Evolutionary conservation across 495 filamentous ascomycete genomes (phyloP), one percentile per base, ranked within the genome.

Genomic region (Neurospora sp.): DNA sequence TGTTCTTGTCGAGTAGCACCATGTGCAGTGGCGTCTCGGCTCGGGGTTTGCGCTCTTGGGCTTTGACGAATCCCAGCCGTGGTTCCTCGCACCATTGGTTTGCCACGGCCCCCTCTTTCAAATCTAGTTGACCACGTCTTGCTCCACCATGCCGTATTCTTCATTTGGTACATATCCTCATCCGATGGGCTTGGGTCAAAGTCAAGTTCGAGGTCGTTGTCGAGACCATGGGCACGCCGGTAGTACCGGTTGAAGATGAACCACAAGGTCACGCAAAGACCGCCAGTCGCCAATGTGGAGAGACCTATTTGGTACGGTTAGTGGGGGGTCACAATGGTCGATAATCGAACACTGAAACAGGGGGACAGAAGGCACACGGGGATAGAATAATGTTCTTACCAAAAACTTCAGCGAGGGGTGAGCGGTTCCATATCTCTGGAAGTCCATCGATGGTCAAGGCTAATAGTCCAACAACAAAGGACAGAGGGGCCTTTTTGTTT

Each of bases 241-340:
- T 62, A 62, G 27, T 62, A 35, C 54, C 27, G 54, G 27, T 74
- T 74, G 42, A 72, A 74, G 31, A 74, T 11, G 49, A 8, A 46
- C 73, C 73, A 74, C 27, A 74, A 72, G 44, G 41, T 5, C 35
- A 69, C 42, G 14, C 73, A 74, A 11, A 74, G 70, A 31, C 73
- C 73, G 18, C 60, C 42, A 16, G 73, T 74, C 9, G 41, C 73
- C 35, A 74, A 49, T 16, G 46, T 74, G 12, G 73, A 40, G 44
- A 74, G 70, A 5, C 73, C 73, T 74, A 27, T 71, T 31, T 60
- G 35, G 35, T 7, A 37, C 35, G 7, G 35, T 37, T 37, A 37
- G 35, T 37, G 35, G 35, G 35, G 7, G 35, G 35, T 7, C 35
- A 37, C 7, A 7, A 37, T 37, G 35, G 7, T 7, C 35, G 46